A percentile compares a stretch with the other conserved stretches of the same genome.
Conservation (phyloP, 2,329 filamentous ascomycete species). For the Chaetomium globosum region DNA sequence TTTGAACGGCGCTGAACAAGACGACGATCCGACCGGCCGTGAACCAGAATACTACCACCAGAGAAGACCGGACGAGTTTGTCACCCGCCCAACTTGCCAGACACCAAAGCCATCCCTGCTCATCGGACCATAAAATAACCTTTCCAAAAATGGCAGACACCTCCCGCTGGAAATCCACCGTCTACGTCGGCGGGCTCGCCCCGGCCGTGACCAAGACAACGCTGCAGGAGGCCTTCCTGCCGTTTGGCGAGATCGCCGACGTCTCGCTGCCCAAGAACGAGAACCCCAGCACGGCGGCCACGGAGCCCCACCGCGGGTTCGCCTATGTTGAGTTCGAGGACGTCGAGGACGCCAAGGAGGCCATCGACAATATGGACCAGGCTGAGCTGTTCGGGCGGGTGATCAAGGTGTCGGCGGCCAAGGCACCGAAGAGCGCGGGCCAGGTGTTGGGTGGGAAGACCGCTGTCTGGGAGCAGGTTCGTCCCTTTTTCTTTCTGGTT, state of each 20-base stretch:
- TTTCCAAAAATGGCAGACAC: slow-evolving; percentile 71
- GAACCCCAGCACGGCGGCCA: slow-evolving; percentile 71
- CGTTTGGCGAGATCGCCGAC: slow-evolving; percentile 93
- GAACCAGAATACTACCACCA: neutral
- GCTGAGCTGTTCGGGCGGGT: slow-evolving; percentile 90
- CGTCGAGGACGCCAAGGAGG: slow-evolving; percentile 82
- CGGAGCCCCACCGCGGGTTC: slow-evolving; percentile 78
- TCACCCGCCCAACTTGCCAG: neutral
- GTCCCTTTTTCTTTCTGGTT: slow-evolving; percentile 34
- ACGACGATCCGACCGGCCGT: neutral
- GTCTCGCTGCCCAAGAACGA: slow-evolving; percentile 89
- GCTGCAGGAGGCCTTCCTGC: slow-evolving; percentile 88
- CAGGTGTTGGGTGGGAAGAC: slow-evolving; percentile 87
- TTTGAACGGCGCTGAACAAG: neutral
- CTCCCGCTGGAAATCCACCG: slow-evolving; percentile 81
- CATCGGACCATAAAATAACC: neutral
- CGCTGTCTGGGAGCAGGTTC: slow-evolving; percentile 94
- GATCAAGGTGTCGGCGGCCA: slow-evolving; percentile 89
- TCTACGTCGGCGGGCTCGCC: slow-evolving; percentile 89
- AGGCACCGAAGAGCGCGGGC: slow-evolving; percentile 83
- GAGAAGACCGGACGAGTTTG: neutral
- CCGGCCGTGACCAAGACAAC: slow-evolving; percentile 73
- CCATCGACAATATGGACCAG: slow-evolving; percentile 99
- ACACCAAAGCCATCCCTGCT: neutral
- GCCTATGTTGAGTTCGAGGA: slow-evolving; percentile 95